Percentiles rank a stretch among this genome's conserved stretches.
phyloP scores from a whole-genome alignment of 495 filamentous ascomycete genomes.

The Daldinia decipiens region DNA sequence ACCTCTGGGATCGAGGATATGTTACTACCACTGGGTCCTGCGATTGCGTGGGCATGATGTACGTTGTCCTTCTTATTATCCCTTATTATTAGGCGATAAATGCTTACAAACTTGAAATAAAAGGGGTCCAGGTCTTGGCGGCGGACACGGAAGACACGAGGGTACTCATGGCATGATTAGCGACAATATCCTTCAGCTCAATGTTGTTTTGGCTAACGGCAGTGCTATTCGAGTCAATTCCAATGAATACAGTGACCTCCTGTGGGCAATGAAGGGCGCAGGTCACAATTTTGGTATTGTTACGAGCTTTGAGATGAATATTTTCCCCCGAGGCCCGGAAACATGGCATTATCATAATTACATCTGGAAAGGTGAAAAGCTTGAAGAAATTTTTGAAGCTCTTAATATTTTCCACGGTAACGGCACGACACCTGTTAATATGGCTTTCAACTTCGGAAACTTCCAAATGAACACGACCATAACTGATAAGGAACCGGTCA shows the following conservation, averaged over 20 bases:
- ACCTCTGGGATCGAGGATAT: conserved; percentile 55
- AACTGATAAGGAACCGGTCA: neutral
- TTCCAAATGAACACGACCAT: neutral
- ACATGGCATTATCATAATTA: conserved; percentile 56
- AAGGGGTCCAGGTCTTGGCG: conserved; percentile 50
- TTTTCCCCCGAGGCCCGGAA: conserved; percentile 41
- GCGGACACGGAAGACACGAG: conserved; percentile 67
- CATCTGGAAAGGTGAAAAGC: conserved; percentile 54
- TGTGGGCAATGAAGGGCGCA: conserved; percentile 63
- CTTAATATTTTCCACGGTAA: conserved; percentile 42
- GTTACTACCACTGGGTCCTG: conserved; percentile 59
- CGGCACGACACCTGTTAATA: conserved; percentile 48
- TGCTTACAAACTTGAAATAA: too few species aligned
- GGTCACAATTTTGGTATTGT: conserved; percentile 68
- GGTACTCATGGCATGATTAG: conserved; percentile 63
- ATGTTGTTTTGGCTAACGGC: conserved; percentile 63
- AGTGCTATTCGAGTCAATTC: conserved; percentile 48
- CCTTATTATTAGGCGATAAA: too few species aligned
- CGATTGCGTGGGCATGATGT: conserved; percentile 63
- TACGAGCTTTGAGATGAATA: conserved; percentile 45
- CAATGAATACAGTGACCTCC: conserved; percentile 54
- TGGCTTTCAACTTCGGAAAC: conserved; percentile 55
- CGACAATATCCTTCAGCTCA: conserved; percentile 58
- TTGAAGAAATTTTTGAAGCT: conserved; percentile 44
- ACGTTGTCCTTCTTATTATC: conserved; percentile 53